A percentile compares a stretch with the other conserved stretches of the same genome.
Evolutionary conservation across 1,284 basidiomycete species (phyloP).

Genomic region (Wolfiporia cocos): DNA sequence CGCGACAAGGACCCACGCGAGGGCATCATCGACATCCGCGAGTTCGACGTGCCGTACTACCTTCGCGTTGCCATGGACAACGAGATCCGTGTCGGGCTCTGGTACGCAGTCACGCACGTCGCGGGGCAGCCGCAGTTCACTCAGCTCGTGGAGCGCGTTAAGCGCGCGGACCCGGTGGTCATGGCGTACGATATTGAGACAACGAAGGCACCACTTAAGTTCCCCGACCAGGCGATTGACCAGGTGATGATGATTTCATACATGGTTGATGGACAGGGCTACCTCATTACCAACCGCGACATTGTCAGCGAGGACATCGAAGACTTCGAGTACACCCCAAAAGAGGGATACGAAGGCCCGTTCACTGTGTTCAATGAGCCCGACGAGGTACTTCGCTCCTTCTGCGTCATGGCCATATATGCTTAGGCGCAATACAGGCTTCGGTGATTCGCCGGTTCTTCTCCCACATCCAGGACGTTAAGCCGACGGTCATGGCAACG

Average conservation of each 20-base stretch:
- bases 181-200: conserved; percentile 99
- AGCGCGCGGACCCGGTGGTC: conserved; percentile 98
- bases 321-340: conserved; percentile 98
- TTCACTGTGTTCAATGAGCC: conserved; percentile 96
- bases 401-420: neutral
- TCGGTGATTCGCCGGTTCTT: conserved; percentile 87
- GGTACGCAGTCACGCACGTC: conserved; percentile 88
- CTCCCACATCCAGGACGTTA: conserved; percentile 87
- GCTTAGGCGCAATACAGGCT: conserved; percentile 36
- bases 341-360: conserved; percentile 96
- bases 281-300: conserved; percentile 95
- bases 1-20: conserved; percentile 81
- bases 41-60: conserved; percentile 98
- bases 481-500: conserved; percentile 96
- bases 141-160: conserved; percentile 80
- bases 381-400: conserved; percentile 63
- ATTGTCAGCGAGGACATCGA: conserved; percentile 98
- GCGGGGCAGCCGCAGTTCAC: conserved; percentile 79
- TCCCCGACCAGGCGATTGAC: conserved; percentile 93
- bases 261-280: conserved; percentile 96
- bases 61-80: conserved; percentile 98
- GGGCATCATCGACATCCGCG: conserved; percentile 90
- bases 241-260: conserved; percentile 99
- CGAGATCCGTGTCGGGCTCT: conserved; percentile 94
- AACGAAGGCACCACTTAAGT: conserved; percentile 97